Base-by-base conservation (phyloP, 495 filamentous ascomycete species). In the Neurospora sp. region DNA sequence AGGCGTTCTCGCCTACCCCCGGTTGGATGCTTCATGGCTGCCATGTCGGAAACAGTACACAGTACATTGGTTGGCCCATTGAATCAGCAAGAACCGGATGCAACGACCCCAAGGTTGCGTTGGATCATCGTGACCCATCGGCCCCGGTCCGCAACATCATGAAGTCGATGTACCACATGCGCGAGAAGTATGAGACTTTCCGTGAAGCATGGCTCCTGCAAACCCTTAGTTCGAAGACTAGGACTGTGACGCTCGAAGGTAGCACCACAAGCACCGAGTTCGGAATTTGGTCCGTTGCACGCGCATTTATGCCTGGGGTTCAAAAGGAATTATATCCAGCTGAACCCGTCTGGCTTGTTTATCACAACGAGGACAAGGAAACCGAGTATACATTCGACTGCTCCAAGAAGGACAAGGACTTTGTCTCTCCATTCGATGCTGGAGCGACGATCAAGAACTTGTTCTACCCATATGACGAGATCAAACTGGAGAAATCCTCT, bases 1-100 rank as follows among this genome's bases (percentile, higher is more conserved):
- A 89, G 75, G 80, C 91, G 0, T 91, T 93, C 88, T 86, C 88
- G 22, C 86, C 88, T 20, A 82, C 86, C 5, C 87, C 84, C 0
- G 90, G 89, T 8, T 93, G 91, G 91, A 87, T 88, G 74, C 83
- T 85, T 16, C 91, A 93, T 73, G 91, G 91, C 5, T 93, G 91
- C 78, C 90, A 89, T 80, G 77, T 80, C 22, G 76, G 89, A 5
- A 83, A 83, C 46, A 83, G 84, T 10, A 80, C 78, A 6, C 86
- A 89, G 72, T 90, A 90, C 76, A 82, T 83, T 70, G 76, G 90
- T 18, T 88, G 87, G 81, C 88, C 88, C 2, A 81, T 91, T 38
- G 84, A 87, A 80, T 81, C 37, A 85, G 84, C 5, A 77, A 83
- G 12, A 69, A 82, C 59, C 40, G 91, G 92, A 72, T 91, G 92